Evolutionary conservation across 2,329 filamentous ascomycete genomes (phyloP).

Genomic region (Fonsecaea multimorphosa): DNA sequence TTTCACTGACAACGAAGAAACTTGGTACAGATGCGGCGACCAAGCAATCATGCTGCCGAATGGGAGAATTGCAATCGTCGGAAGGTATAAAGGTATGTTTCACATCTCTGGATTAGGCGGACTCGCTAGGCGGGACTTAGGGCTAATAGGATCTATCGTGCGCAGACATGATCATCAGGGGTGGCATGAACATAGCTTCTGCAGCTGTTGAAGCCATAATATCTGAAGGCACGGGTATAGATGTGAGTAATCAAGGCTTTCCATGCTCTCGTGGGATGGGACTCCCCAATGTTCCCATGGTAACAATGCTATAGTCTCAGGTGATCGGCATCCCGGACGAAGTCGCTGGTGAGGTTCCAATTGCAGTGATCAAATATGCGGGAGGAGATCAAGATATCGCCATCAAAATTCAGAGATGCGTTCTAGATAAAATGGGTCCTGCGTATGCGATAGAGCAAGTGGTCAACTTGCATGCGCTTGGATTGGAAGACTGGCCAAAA

Average conservation of each 20-base stretch:
- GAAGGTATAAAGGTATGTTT: slow-evolving; percentile 49
- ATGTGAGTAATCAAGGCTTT: slow-evolving; percentile 34
- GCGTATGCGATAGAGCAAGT: slow-evolving; percentile 28
- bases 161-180: slow-evolving; percentile 52
- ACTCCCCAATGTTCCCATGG: slow-evolving; percentile 9
- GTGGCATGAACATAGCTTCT: slow-evolving; percentile 55
- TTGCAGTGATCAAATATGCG: slow-evolving; percentile 50
- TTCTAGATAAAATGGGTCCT: slow-evolving; percentile 19
- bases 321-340: slow-evolving; percentile 55
- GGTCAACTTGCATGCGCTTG: slow-evolving; percentile 44
- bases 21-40: slow-evolving; percentile 53
- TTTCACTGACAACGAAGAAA: slow-evolving; percentile 45
- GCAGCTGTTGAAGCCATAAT: slow-evolving; percentile 48
- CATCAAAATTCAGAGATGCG: slow-evolving; percentile 1
- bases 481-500: slow-evolving; percentile 46
- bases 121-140: too few species aligned
- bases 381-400: neutral
- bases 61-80: slow-evolving; percentile 50
- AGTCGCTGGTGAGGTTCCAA: slow-evolving; percentile 56
- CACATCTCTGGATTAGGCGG: neutral
- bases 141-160: neutral
- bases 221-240: slow-evolving; percentile 44
- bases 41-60: slow-evolving; percentile 49
- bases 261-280: neutral
- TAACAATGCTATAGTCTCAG: slow-evolving; percentile 39